Evolutionary conservation across 1,284 basidiomycete genomes (phyloP), one percentile per base, ranked within the genome.

Genomic region (Stygiomarasmius scandens): DNA sequence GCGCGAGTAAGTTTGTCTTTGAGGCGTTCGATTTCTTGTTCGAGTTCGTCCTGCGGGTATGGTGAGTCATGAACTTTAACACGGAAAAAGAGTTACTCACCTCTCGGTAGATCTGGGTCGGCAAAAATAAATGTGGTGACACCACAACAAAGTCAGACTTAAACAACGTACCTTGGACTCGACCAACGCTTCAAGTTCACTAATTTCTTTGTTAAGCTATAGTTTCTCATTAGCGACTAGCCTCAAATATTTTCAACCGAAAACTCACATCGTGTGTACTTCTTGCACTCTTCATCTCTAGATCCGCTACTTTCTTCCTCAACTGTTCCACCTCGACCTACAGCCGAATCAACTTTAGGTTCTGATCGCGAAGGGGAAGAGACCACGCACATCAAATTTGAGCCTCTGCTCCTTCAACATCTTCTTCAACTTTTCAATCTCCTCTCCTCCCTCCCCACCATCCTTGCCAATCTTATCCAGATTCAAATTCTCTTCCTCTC

Each of bases 121-220:
- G 54, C 22, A 54, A 54, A 12, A 59, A 49, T 50, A 64, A 29
- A 12, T 4, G 47, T 54, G 19, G 38, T 27, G 43, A n/a, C 32
- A 47, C 38, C 25, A 32, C 12, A 12, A 32, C 29, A 12, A 32
- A 32, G 12, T 12, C 12, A 32, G 9, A 54, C 52, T 25, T 32
- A 12, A 5, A 32, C 8, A 9, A 55, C 75, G 52, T 60, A 88
- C 85, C 85, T 97, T 96, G 56, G 92, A 85, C 72, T 97, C 95
- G 36, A 96, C 87, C 46, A 97, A 78, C 56, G 87, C 83, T 71
- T 97, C 95, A 22, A 97, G 80, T 69, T 96, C 93, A 52, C 87
- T 85, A 52, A 96, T 92, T 74, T 96, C 93, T 67, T 94, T 93
- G 73, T 94, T 92, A 60, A 94, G 82, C 91, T 95, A 52, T 12